Conservation (phyloP, 371 early-diverging fungal species). For the Coemansia sp. region DNA sequence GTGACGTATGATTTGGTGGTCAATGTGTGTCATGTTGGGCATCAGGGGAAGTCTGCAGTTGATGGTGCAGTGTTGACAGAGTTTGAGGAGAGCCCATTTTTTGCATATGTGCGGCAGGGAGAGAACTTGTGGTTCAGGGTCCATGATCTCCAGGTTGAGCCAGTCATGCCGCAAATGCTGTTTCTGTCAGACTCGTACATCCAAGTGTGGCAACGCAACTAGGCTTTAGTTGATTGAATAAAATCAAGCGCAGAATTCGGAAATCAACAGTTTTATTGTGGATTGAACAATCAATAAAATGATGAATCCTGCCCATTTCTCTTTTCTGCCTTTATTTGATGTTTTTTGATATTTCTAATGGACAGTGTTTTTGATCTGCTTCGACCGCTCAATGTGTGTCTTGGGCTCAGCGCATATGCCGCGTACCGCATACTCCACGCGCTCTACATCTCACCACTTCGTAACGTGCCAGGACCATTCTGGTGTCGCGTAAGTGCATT, state of each 20-base stretch:
- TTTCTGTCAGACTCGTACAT: conserved; percentile 90
- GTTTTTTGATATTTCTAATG: background rate
- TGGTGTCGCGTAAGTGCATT: conserved; percentile 40
- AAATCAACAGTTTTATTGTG: too few species aligned
- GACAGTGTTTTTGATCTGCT: background rate
- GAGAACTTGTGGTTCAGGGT: conserved; percentile 92
- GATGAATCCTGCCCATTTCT: too few species aligned
- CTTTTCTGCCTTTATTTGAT: background rate
- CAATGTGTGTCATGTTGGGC: conserved; percentile 91
- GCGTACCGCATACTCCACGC: conserved; percentile 22
- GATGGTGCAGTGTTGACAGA: background rate
- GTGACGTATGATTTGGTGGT: conserved; percentile 78
- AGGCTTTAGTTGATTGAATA: background rate
- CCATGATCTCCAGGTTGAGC: conserved; percentile 91
- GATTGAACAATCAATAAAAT: too few species aligned
- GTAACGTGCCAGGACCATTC: conserved; percentile 34
- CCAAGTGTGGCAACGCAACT: conserved; percentile 65
- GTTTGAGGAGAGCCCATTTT: conserved; percentile 56
- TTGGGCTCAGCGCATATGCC: conserved; percentile 18
- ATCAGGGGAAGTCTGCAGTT: conserved; percentile 48
- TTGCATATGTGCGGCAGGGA: conserved; percentile 76
- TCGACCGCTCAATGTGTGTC: background rate
- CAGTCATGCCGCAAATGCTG: conserved; percentile 93
- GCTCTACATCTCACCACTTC: conserved; percentile 30
- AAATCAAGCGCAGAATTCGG: too few species aligned